Conservation (phyloP, 352 stramenopile genomes). For the Sclerospora graminicola region DNA sequence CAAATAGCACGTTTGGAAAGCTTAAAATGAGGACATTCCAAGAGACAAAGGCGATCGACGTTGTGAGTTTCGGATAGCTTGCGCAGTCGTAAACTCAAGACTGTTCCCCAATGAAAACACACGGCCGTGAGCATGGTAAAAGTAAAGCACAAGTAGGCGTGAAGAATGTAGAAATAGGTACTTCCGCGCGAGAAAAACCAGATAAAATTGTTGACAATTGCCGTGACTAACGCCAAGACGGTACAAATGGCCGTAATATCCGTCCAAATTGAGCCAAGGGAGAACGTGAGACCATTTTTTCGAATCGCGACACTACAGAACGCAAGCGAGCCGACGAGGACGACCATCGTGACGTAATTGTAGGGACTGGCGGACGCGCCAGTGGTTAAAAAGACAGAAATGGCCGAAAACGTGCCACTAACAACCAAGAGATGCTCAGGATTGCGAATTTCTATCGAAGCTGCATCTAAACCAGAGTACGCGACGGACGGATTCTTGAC, state of each 20-base stretch:
- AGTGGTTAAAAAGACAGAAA: slow-evolving; percentile 56
- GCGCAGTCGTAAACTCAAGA: slow-evolving; percentile 66
- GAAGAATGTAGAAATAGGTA: slow-evolving; percentile 78
- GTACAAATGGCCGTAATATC: slow-evolving; percentile 82
- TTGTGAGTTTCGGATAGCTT: slow-evolving; percentile 63
- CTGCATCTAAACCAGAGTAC: slow-evolving; percentile 61
- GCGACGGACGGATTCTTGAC: slow-evolving; percentile 67
- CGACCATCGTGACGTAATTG: slow-evolving; percentile 83
- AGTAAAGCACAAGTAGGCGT: slow-evolving; percentile 71
- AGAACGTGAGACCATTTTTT: slow-evolving; percentile 76
- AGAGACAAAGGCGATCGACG: slow-evolving; percentile 48
- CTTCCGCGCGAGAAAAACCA: slow-evolving; percentile 59
- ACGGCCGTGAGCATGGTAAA: slow-evolving; percentile 85
- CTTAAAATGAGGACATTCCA: slow-evolving; percentile 78
- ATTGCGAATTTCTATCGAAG: slow-evolving; percentile 45
- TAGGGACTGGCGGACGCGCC: slow-evolving; percentile 68
- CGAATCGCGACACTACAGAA: slow-evolving; percentile 80
- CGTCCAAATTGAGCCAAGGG: slow-evolving; percentile 77
- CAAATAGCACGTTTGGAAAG: slow-evolving; percentile 61
- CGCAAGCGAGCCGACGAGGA: slow-evolving; percentile 67
- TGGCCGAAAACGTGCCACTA: slow-evolving; percentile 50
- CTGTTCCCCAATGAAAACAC: slow-evolving; percentile 83
- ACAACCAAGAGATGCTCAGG: slow-evolving; percentile 42
- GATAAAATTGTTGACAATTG: slow-evolving; percentile 80
- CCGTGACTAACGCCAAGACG: slow-evolving; percentile 53